phyloP scores from a whole-genome alignment of 1,284 basidiomycete species.

The Filobasidium uniguttulatum region DNA sequence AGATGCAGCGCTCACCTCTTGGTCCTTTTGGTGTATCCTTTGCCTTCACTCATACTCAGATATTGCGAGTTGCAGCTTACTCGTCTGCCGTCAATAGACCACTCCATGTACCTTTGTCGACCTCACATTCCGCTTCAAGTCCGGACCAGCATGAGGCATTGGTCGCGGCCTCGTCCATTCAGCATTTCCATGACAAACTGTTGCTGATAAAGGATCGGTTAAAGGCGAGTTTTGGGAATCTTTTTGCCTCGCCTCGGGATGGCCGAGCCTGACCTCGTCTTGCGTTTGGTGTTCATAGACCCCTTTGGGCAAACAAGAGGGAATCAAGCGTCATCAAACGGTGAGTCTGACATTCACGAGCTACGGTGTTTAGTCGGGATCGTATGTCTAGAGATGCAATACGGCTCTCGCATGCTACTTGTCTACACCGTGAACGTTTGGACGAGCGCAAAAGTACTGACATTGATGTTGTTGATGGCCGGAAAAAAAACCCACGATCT shows the following conservation, averaged over 20 bases:
- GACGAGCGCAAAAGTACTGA: too few relatives aligned
- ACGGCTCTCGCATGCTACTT: too few relatives aligned
- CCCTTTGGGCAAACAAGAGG: constrained; percentile 50
- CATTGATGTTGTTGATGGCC: too few relatives aligned
- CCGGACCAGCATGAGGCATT: constrained; percentile 35
- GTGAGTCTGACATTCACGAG: constrained; percentile 47
- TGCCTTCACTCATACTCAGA: constrained; percentile 17
- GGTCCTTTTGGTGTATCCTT: not conserved
- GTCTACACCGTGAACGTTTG: too few relatives aligned
- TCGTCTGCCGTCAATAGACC: constrained; percentile 52
- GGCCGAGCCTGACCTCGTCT: not conserved
- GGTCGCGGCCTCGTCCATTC: constrained; percentile 49
- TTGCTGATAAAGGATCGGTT: constrained; percentile 57
- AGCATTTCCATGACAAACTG: constrained; percentile 79
- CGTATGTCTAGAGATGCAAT: too few relatives aligned
- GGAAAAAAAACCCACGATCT: too few relatives aligned
- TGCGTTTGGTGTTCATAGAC: constrained; percentile 38
- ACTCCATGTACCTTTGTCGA: constrained; percentile 45
- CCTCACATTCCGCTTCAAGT: constrained; percentile 15
- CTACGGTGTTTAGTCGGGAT: too few relatives aligned
- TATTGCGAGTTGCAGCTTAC: constrained; percentile 75
- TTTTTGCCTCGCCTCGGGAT: not conserved
- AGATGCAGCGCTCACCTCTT: too few relatives aligned
- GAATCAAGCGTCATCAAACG: constrained; percentile 55
- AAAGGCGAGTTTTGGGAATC: constrained; percentile 39